Conservation (phyloP, 257 asterid species). For the Perilla frutescens region DNA sequence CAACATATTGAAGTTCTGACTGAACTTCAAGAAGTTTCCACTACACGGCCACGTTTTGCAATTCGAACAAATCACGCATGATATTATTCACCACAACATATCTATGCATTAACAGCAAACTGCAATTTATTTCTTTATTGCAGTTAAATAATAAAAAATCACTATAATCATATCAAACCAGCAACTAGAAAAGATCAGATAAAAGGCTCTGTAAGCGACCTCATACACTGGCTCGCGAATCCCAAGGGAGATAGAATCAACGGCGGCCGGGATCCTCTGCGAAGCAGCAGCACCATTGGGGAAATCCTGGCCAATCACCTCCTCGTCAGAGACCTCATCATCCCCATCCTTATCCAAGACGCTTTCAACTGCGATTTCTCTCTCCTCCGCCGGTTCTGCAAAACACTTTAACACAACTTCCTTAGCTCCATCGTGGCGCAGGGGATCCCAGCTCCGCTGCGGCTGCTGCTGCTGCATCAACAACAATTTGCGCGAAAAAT, state of each 20-base stretch:
- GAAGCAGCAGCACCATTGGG: conserved; percentile 52
- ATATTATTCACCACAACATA: neutral
- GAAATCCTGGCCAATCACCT: conserved; percentile 46
- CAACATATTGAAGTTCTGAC: neutral
- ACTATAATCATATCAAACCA: conserved; percentile 11
- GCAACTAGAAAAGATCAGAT: conserved; percentile 6
- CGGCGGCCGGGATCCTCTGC: conserved; percentile 47
- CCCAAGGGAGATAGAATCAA: conserved; percentile 82
- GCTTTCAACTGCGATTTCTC: conserved; percentile 43
- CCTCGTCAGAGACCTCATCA: conserved; percentile 46
- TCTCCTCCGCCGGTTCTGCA: conserved; percentile 49
- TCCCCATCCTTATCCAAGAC: conserved; percentile 45
- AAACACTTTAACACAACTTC: conserved; percentile 52
- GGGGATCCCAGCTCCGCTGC: conserved; percentile 53
- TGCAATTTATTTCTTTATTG: neutral
- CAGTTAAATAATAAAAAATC: neutral
- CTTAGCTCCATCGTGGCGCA: conserved; percentile 42
- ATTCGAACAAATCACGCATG: too few relatives aligned
- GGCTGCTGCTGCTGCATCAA: conserved; percentile 44
- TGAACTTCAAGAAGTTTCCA: too few relatives aligned
- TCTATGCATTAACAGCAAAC: neutral
- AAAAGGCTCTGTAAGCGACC: conserved; percentile 47
- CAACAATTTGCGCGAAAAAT: conserved; percentile 43
- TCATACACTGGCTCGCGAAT: conserved; percentile 93
- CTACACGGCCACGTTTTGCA: too few relatives aligned